A percentile compares a stretch with the other conserved stretches of the same genome.
These are phyloP conservation scores for Fusarium sp. DNA, from an alignment of 2,329 filamentous ascomycete genomes.

Conservation along the genomic window DNA sequence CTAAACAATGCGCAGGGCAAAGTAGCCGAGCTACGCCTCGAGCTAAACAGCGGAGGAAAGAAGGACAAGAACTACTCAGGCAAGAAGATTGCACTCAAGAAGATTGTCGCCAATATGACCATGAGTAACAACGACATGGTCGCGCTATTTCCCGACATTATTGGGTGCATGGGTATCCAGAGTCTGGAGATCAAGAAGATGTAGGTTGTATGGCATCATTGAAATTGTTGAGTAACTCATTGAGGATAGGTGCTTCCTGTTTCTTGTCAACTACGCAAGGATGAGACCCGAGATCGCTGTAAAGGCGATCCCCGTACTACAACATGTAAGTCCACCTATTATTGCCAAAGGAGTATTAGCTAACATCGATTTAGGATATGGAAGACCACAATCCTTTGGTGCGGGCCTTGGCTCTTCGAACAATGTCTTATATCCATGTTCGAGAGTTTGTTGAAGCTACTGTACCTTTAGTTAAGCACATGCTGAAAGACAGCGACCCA, in stretches of 20 bases:
- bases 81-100: slow-evolving; percentile 99
- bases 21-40: slow-evolving; percentile 94
- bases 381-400: slow-evolving; percentile 93
- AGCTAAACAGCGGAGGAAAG: slow-evolving; percentile 93
- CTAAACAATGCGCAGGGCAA: slow-evolving; percentile 87
- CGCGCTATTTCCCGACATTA: slow-evolving; percentile 93
- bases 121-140: slow-evolving; percentile 99
- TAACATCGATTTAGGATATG: slow-evolving; percentile 78
- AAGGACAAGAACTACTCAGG: slow-evolving; percentile 97
- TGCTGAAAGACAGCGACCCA: slow-evolving; percentile 89
- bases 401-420: slow-evolving; percentile 90
- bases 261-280: slow-evolving; percentile 95
- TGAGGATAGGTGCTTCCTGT: slow-evolving; percentile 88
- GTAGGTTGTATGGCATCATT: slow-evolving; percentile 63
- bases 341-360: neutral
- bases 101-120: slow-evolving; percentile 99
- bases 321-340: slow-evolving; percentile 71
- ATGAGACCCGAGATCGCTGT: slow-evolving; percentile 95
- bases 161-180: slow-evolving; percentile 94
- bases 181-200: slow-evolving; percentile 99
- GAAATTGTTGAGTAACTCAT: slow-evolving; percentile 20
- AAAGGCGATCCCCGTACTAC: slow-evolving; percentile 89
- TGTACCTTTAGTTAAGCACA: slow-evolving; percentile 83
- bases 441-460: slow-evolving; percentile 95
- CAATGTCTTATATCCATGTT: slow-evolving; percentile 98